These are phyloP conservation scores for Saturnispora gosingensis DNA, from an alignment of 805 yeast species.

Conservation along the genomic window DNA sequence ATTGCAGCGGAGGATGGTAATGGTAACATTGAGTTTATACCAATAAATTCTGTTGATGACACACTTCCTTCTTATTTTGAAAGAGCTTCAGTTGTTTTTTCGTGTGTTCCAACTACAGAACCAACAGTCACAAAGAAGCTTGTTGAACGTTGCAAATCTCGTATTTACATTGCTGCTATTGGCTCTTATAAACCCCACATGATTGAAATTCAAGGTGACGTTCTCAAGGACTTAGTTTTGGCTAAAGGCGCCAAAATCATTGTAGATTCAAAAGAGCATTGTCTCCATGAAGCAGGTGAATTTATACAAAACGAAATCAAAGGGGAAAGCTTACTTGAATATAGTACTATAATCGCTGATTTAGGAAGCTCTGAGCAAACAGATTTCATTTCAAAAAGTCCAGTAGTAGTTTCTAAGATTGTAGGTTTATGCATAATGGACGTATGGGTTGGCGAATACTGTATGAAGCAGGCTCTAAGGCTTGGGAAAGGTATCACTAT, in stretches of 20 bases:
- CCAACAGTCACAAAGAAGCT: conserved; percentile 33
- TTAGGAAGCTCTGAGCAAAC: conserved; percentile 7
- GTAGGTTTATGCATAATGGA: conserved; percentile 65
- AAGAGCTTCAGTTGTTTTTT: conserved; percentile 41
- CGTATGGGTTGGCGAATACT: conserved; percentile 38
- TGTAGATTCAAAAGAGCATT: conserved; percentile 52
- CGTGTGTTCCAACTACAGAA: conserved; percentile 50
- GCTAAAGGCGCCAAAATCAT: conserved; percentile 34
- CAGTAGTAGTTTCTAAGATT: conserved; percentile 40
- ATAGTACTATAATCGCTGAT: conserved; percentile 31
- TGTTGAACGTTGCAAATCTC: conserved; percentile 19
- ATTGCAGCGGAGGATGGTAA: conserved; percentile 27
- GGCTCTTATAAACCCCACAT: conserved; percentile 63
- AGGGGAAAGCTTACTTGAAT: conserved; percentile 35
- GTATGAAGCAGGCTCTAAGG: conserved; percentile 27
- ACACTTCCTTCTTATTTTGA: conserved; percentile 22
- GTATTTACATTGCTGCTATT: conserved; percentile 44
- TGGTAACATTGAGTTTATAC: conserved; percentile 14
- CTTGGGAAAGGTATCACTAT: conserved; percentile 25
- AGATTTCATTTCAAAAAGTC: conserved; percentile 16
- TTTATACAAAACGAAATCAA: conserved; percentile 38
- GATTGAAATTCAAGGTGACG: conserved; percentile 47
- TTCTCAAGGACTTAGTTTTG: conserved; percentile 30
- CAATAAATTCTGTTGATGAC: conserved; percentile 15
- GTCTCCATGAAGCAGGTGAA: conserved; percentile 57